Evolutionary conservation across 148 eudicot genomes (phyloP).

Genomic region (Nepenthes gracilis): DNA sequence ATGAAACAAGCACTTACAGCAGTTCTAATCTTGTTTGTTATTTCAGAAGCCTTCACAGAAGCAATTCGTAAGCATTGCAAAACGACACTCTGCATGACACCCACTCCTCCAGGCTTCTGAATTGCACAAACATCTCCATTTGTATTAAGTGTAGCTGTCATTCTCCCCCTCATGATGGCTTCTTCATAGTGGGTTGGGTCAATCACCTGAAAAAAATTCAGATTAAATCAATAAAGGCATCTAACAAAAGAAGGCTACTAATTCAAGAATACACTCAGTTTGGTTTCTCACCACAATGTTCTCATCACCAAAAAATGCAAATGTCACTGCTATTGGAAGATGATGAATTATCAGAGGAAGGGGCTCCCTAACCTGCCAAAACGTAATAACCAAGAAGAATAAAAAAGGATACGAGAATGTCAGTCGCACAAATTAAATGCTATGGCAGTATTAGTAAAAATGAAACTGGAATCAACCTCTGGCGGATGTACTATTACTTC

Average conservation of each 20-base stretch:
- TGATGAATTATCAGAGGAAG: conserved; percentile 74
- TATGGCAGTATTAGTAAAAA: too few relatives aligned
- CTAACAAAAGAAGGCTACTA: neutral
- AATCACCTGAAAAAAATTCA: conserved; percentile 42
- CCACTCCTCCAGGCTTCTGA: conserved; percentile 89
- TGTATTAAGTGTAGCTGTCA: conserved; percentile 67
- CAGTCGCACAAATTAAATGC: neutral
- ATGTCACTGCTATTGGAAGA: conserved; percentile 86
- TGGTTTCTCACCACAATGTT: conserved; percentile 50
- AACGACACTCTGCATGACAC: conserved; percentile 46
- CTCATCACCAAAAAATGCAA: conserved; percentile 58
- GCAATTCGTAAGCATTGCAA: conserved; percentile 80
- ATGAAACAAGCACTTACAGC: conserved; percentile 38
- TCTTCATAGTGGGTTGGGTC: conserved; percentile 87
- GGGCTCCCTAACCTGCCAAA: conserved; percentile 69
- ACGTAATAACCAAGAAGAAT: neutral
- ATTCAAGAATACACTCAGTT: neutral
- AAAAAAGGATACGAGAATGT: neutral
- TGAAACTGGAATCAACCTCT: conserved; percentile 29
- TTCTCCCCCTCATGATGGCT: conserved; percentile 72
- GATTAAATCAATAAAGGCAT: neutral
- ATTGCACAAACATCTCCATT: conserved; percentile 87
- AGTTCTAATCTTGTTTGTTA: conserved; percentile 51
- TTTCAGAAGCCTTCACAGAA: conserved; percentile 69
- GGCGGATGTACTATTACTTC: conserved; percentile 71